phyloP scores from a whole-genome alignment of 805 yeast species.

The Myxozyma monticola region DNA sequence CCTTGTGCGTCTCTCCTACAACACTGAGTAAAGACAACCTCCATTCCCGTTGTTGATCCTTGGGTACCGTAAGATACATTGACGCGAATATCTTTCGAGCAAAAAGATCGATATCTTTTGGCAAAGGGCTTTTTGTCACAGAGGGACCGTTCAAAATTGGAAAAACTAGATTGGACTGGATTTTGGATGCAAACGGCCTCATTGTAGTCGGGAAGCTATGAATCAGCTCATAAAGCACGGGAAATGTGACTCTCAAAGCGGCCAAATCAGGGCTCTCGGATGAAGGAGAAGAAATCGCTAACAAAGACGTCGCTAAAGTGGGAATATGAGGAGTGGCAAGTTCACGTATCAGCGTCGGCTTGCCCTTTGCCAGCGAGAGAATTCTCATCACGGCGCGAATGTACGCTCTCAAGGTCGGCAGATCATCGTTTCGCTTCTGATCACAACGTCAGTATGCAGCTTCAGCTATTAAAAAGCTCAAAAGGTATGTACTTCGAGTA shows the following conservation, averaged over 20 bases:
- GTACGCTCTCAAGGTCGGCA: not conserved
- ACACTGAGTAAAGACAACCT: conserved; percentile 7
- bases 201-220: conserved; percentile 17
- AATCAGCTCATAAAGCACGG: conserved; percentile 12
- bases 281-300: conserved; percentile 1
- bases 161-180: conserved; percentile 9
- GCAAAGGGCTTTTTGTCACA: not conserved
- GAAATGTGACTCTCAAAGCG: conserved; percentile 10
- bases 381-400: conserved; percentile 9
- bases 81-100: conserved; percentile 17
- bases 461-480: not conserved
- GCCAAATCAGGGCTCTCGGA: not conserved
- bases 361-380: conserved; percentile 12
- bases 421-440: conserved; percentile 7
- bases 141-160: conserved; percentile 15
- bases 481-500: conserved; percentile 13
- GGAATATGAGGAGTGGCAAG: conserved; percentile 27
- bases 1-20: conserved; percentile 19
- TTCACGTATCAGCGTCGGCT: conserved; percentile 24
- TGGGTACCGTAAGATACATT: conserved; percentile 16
- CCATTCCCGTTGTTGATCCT: conserved; percentile 22
- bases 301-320: conserved; percentile 8
- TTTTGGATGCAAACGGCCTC: conserved; percentile 16
- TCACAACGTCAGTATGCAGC: not conserved
- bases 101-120: conserved; percentile 6